Percentiles rank a stretch among this genome's conserved stretches.
These are phyloP conservation scores for Penicillium alfredii DNA, from an alignment of 495 filamentous ascomycete genomes.

Conservation along the genomic window DNA sequence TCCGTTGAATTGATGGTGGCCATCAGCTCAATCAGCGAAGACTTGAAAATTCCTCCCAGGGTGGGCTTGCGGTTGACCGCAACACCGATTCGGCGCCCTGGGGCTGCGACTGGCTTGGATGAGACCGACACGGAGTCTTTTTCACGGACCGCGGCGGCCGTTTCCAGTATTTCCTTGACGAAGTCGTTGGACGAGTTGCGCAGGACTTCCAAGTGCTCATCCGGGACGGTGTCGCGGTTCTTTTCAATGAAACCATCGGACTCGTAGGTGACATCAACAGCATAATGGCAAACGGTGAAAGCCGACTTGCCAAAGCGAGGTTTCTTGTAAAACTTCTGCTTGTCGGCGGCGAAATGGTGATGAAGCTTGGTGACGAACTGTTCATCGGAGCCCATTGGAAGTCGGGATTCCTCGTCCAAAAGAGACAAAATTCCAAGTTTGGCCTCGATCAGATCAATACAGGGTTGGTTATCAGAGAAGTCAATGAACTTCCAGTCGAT, in stretches of 20 bases:
- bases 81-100: conserved; percentile 78
- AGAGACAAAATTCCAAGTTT: conserved; percentile 90
- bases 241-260: conserved; percentile 99
- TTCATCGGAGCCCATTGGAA: conserved; percentile 96
- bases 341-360: conserved; percentile 84
- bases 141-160: conserved; percentile 79
- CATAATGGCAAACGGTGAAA: conserved; percentile 99
- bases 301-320: conserved; percentile 95
- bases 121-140: conserved; percentile 75
- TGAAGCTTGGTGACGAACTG: conserved; percentile 97
- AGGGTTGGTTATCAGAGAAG: conserved; percentile 99
- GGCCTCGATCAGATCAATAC: conserved; percentile 96
- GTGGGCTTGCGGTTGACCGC: conserved; percentile 95
- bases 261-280: conserved; percentile 96
- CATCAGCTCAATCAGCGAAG: conserved; percentile 97
- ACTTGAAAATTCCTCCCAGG: conserved; percentile 97
- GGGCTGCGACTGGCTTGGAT: conserved; percentile 58
- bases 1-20: conserved; percentile 94
- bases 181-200: conserved; percentile 80
- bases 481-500: conserved; percentile 99
- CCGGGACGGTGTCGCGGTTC: conserved; percentile 96
- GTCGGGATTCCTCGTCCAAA: conserved; percentile 89
- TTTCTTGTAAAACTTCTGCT: conserved; percentile 98
- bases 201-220: conserved; percentile 94
- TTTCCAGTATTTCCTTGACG: conserved; percentile 75